phyloP scores from a whole-genome alignment of 2,329 filamentous ascomycete species.

The Botrytis fragariae region DNA sequence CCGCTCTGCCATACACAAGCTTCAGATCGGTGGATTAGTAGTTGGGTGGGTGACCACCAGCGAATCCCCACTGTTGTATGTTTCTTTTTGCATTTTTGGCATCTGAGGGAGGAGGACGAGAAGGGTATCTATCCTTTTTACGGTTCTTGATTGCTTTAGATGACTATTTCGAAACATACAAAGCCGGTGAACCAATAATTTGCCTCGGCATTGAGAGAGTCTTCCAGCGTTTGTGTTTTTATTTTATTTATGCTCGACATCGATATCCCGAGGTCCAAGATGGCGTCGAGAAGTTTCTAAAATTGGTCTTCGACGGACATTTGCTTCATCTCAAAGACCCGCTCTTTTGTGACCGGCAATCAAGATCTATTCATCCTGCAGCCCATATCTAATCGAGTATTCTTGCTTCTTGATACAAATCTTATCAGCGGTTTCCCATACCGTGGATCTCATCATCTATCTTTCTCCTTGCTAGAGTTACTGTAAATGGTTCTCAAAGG shows the following conservation, averaged over 20 bases:
- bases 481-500: background rate
- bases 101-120: background rate
- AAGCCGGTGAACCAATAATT: fast-evolving
- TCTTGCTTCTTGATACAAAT: background rate
- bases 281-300: background rate
- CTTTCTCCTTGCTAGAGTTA: constrained; percentile 36
- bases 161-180: background rate
- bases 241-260: background rate
- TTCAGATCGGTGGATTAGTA: background rate
- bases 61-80: background rate
- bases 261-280: background rate
- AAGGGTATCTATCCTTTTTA: background rate
- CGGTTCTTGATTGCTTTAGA: background rate
- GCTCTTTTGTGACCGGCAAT: constrained; percentile 77
- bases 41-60: background rate
- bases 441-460: constrained; percentile 42
- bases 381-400: constrained; percentile 30
- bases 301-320: constrained; percentile 62
- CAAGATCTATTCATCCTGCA: constrained; percentile 48
- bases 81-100: background rate
- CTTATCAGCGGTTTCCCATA: constrained; percentile 27
- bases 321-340: constrained; percentile 89
- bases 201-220: background rate
- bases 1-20: background rate
- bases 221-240: background rate